phyloP scores from a whole-genome alignment of 2,329 filamentous ascomycete species.

The Thielaviopsis punctulata region DNA sequence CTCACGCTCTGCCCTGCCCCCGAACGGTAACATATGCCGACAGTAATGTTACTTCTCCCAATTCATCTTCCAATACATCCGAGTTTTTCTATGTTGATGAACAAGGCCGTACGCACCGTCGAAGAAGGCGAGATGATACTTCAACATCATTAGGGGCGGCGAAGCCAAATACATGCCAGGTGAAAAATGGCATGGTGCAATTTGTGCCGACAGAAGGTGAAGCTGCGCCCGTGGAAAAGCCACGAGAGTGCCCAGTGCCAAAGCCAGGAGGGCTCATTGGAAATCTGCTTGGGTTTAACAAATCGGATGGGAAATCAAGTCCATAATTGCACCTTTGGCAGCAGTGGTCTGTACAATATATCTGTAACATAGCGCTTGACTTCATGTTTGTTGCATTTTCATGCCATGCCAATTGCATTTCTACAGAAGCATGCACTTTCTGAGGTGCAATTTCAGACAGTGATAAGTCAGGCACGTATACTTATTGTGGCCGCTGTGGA shows the following conservation, averaged over 20 bases:
- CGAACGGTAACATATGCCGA: constrained; percentile 64
- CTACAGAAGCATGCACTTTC: no score
- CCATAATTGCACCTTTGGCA: not conserved
- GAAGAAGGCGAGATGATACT: constrained; percentile 22
- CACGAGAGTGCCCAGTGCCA: constrained; percentile 74
- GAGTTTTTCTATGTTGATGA: constrained; percentile 10
- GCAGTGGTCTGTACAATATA: not conserved
- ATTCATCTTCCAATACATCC: not conserved
- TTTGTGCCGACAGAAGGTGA: constrained; percentile 25
- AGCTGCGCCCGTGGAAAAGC: constrained; percentile 18
- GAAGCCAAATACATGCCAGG: constrained; percentile 21
- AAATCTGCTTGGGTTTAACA: constrained; percentile 54
- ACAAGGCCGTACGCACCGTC: constrained; percentile 9
- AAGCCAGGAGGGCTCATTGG: constrained; percentile 71
- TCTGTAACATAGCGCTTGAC: not conserved
- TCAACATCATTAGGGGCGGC: constrained; percentile 29
- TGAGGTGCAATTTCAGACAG: no score
- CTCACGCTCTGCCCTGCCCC: constrained; percentile 82
- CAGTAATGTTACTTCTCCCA: constrained; percentile 20
- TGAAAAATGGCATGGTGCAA: constrained; percentile 30
- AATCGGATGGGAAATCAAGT: constrained; percentile 15
- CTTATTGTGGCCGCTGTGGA: no score
- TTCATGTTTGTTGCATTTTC: not conserved
- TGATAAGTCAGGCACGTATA: no score
- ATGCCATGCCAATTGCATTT: no score